Evolutionary conservation across 2,329 filamentous ascomycete genomes (phyloP).

Genomic region (Fusarium mangiferae): DNA sequence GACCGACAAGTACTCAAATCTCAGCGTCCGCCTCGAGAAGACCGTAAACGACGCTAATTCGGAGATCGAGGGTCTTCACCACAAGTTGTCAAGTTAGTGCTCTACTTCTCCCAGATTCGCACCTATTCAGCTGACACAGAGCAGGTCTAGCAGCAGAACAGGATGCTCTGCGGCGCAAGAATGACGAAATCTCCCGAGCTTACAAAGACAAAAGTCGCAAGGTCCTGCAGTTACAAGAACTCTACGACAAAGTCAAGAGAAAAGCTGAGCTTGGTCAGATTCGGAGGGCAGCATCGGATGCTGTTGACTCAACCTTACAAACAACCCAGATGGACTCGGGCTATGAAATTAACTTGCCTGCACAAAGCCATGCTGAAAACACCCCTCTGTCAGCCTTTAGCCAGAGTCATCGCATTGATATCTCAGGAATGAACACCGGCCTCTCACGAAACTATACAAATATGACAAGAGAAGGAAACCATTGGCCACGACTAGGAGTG

Average conservation of each 20-base stretch:
- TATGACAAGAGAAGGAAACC: slow-evolving; percentile 17
- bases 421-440: slow-evolving; percentile 30
- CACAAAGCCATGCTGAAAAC: not conserved
- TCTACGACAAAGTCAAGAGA: slow-evolving; percentile 70
- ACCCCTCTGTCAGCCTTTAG: slow-evolving; percentile 10
- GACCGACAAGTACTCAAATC: slow-evolving; percentile 73
- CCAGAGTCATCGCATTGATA: slow-evolving; percentile 29
- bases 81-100: slow-evolving; percentile 68
- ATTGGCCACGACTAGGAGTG: slow-evolving; percentile 31
- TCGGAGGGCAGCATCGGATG: slow-evolving; percentile 63
- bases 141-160: slow-evolving; percentile 69
- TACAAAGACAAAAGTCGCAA: slow-evolving; percentile 78
- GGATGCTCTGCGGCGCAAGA: slow-evolving; percentile 72
- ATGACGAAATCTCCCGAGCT: slow-evolving; percentile 74
- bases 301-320: slow-evolving; percentile 46
- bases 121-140: slow-evolving; percentile 13
- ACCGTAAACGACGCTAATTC: slow-evolving; percentile 79
- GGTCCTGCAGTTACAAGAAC: slow-evolving; percentile 73
- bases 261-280: slow-evolving; percentile 65
- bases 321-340: slow-evolving; percentile 18
- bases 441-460: slow-evolving; percentile 19
- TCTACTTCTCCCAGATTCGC: not conserved
- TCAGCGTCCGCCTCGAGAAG: slow-evolving; percentile 76
- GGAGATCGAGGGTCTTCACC: slow-evolving; percentile 74
- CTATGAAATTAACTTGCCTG: slow-evolving; percentile 4